Evolutionary conservation across 768 basidiomycete genomes (phyloP).

Genomic region (Boletus vermiculosoides): DNA sequence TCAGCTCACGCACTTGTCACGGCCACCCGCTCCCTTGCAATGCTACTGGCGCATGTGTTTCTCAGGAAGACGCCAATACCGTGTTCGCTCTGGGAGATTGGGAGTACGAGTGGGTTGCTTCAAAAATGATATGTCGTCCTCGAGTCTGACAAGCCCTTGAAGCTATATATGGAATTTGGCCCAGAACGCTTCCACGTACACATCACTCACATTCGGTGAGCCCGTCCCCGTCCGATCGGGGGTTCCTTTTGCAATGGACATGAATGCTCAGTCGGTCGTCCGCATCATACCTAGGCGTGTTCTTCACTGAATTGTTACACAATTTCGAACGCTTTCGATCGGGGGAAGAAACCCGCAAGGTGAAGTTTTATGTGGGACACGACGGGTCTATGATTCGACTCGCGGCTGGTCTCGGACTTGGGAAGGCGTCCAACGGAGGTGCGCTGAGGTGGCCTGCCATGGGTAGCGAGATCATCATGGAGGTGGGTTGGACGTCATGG

Average conservation of each 20-base stretch:
- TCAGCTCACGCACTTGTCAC: slow-evolving; percentile 47
- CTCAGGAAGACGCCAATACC: slow-evolving; percentile 44
- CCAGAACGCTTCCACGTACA: slow-evolving; percentile 42
- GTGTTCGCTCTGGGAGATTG: slow-evolving; percentile 59
- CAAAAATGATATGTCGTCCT: not conserved
- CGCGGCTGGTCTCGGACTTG: slow-evolving; percentile 41
- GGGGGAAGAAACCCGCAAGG: slow-evolving; percentile 35
- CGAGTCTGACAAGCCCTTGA: not conserved
- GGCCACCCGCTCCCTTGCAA: slow-evolving; percentile 44
- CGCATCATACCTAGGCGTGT: slow-evolving; percentile 35
- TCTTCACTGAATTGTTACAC: slow-evolving; percentile 43
- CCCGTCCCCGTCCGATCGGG: not conserved
- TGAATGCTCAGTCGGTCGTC: not conserved
- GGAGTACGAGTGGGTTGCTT: slow-evolving; percentile 49
- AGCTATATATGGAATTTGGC: slow-evolving; percentile 54
- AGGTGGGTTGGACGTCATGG: slow-evolving; percentile 30
- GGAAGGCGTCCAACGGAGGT: slow-evolving; percentile 22
- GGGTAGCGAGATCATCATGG: slow-evolving; percentile 47
- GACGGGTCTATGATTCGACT: slow-evolving; percentile 47
- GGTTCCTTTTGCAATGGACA: not conserved
- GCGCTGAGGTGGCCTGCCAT: slow-evolving; percentile 47
- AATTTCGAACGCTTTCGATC: slow-evolving; percentile 38
- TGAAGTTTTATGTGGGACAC: slow-evolving; percentile 46
- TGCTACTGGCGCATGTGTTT: slow-evolving; percentile 39
- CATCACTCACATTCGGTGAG: slow-evolving; percentile 44